Evolutionary conservation across 345 rosid genomes (phyloP), one percentile per base, ranked within the genome.

Genomic region (Ricinus communis): DNA sequence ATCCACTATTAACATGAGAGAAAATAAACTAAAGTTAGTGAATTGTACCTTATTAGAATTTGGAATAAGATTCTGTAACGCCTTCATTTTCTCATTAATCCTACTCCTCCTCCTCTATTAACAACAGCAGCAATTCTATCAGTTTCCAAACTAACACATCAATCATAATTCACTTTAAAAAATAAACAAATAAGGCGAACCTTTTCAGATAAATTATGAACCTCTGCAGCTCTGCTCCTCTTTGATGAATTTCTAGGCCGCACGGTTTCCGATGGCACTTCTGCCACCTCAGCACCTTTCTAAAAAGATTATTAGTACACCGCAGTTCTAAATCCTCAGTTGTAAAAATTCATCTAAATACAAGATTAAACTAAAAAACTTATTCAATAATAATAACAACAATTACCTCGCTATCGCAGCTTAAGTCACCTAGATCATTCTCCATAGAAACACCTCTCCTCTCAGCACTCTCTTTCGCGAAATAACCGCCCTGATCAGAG

Each of bases 41-140:
- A 28, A 65, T 27, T 8, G 4, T 73, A 91, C 98, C 96, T 92
- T 95, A 65, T 92, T 95, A 52, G 99, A 92, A 71, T 95, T 92
- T 3, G 99, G 99, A 73, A 92, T 92, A 40, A 95, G 83, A 79
- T 85, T 90, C 45, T 95, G 99, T 63, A 95, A 85, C 9, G 99
- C 97, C 75, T 92, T 95, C 97, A 95, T 95, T 80, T 92, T 95
- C 83, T 92, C 99, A 76, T 95, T 95, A 65, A 95, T 95, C 85
- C 93, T 87, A 66, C 97, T 95, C 79, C 97, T 85, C 78, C 99
- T 87, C 73, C 96, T 88, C 99, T 95, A 82, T 74, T 36, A 64
- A 41, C 70, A 77, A 70, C 71, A 71, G 7, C 66, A 38, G 24
- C 58, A 67, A 41, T 12, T 50, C 31, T 66, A 73, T 38, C 8